Conservation (phyloP, 306 rosid species). For the Prunus salicina region DNA sequence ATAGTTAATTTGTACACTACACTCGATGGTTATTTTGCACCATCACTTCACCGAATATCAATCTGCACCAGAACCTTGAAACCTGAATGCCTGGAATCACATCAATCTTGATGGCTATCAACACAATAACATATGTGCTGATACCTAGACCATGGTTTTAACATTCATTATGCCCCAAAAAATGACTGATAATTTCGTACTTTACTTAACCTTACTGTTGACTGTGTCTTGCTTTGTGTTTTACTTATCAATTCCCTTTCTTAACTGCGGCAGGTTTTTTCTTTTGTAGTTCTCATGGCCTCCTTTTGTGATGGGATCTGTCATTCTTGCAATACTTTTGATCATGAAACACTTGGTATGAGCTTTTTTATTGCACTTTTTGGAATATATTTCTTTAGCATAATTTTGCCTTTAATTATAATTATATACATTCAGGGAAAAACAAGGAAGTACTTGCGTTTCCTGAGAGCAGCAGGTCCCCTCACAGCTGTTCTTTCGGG, state of each 20-base stretch:
- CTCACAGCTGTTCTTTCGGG: constrained; percentile 86
- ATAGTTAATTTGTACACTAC: background rate
- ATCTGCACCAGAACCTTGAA: background rate
- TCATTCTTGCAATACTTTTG: constrained; percentile 64
- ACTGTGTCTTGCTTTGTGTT: constrained; percentile 2
- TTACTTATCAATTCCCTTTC: constrained; percentile 26
- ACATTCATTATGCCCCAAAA: background rate
- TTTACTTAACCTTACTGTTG: background rate
- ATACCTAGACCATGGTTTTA: constrained; percentile 1
- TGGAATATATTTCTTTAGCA: constrained; percentile 15
- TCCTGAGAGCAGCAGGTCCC: constrained; percentile 93
- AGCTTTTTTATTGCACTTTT: constrained; percentile 21
- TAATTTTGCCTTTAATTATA: constrained; percentile 28
- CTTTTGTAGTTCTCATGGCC: constrained; percentile 84
- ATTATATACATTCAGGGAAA: constrained; percentile 65
- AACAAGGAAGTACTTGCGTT: constrained; percentile 74
- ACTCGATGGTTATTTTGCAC: background rate
- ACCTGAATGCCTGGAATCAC: background rate
- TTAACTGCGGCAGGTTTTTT: constrained; percentile 34
- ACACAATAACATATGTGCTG: background rate
- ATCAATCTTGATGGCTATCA: constrained; percentile 1
- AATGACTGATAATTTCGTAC: background rate
- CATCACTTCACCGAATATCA: background rate
- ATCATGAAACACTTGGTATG: constrained; percentile 93
- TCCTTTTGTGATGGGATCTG: constrained; percentile 93